Evolutionary conservation across 2,329 filamentous ascomycete species (phyloP).

Genomic region (Exophiala bonariae): DNA sequence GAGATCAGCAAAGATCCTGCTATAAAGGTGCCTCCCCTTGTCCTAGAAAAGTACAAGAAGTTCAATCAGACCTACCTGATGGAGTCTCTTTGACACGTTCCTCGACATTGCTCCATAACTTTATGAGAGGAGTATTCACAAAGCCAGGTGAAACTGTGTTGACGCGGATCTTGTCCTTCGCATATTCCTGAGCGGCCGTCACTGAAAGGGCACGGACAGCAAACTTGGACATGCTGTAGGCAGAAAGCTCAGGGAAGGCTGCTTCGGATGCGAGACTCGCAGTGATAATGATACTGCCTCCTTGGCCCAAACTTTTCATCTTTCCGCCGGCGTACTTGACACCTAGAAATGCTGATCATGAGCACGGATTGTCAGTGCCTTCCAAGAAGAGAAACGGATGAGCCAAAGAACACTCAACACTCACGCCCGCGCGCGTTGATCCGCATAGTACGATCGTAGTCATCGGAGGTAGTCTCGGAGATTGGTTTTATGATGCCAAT

Average conservation of each 20-base stretch:
- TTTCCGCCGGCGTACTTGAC: conserved; percentile 40
- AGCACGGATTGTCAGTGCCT: neutral
- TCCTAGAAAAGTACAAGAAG: neutral
- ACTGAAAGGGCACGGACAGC: conserved; percentile 46
- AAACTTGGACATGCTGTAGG: conserved; percentile 45
- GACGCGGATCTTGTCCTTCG: conserved; percentile 34
- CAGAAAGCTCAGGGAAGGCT: conserved; percentile 37
- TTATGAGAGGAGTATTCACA: conserved; percentile 27
- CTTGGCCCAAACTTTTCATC: conserved; percentile 42
- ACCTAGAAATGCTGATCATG: conserved; percentile 31
- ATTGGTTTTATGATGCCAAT: conserved; percentile 57
- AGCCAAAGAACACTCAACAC: no score
- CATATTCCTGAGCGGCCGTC: conserved; percentile 35
- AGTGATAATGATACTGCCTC: conserved; percentile 42
- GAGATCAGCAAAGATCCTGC: conserved; percentile 43
- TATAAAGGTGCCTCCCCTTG: conserved; percentile 2
- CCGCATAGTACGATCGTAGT: conserved; percentile 39
- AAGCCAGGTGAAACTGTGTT: conserved; percentile 53
- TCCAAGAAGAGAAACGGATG: no score
- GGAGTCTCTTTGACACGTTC: conserved; percentile 10
- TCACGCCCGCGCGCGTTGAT: conserved; percentile 32
- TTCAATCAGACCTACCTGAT: conserved; percentile 38
- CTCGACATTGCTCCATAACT: conserved; percentile 4
- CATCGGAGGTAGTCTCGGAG: conserved; percentile 50
- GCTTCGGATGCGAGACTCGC: conserved; percentile 38